Percentiles rank a stretch among this genome's conserved stretches.
These are phyloP conservation scores for Anthostomella pinea DNA, from an alignment of 2,329 filamentous ascomycete species.

Conservation along the genomic window DNA sequence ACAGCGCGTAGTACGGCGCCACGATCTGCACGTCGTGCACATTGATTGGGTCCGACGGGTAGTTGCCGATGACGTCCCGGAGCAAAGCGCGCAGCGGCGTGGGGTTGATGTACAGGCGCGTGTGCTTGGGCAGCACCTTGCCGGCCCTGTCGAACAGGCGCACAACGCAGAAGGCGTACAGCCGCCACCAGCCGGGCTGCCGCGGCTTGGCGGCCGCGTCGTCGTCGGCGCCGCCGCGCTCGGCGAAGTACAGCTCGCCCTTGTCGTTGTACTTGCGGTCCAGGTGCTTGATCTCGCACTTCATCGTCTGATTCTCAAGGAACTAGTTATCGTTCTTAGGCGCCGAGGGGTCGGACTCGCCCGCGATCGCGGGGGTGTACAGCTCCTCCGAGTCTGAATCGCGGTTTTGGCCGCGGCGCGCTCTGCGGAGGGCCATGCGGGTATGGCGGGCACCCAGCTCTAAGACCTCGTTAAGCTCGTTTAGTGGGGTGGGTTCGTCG, in stretches of 20 bases:
- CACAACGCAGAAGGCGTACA: conserved; percentile 32
- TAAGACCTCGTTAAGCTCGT: too few relatives aligned
- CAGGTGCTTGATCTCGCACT: conserved; percentile 29
- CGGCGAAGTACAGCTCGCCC: conserved; percentile 26
- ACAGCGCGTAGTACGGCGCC: conserved; percentile 27
- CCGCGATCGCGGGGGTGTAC: background rate
- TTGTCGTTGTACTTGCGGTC: conserved; percentile 26
- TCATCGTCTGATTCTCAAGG: conserved; percentile 28
- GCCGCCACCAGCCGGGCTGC: conserved; percentile 29
- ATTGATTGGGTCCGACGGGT: conserved; percentile 17
- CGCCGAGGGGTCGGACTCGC: background rate
- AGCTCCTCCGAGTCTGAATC: too few relatives aligned
- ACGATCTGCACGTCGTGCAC: conserved; percentile 23
- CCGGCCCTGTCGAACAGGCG: conserved; percentile 11
- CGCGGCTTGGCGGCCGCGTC: conserved; percentile 21
- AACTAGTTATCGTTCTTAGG: too few relatives aligned
- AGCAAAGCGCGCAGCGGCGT: conserved; percentile 28
- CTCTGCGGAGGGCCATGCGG: too few relatives aligned
- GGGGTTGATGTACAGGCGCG: conserved; percentile 29
- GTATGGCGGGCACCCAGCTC: too few relatives aligned
- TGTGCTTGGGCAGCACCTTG: conserved; percentile 16
- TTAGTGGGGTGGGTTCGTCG: too few relatives aligned
- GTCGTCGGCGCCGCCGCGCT: conserved; percentile 24
- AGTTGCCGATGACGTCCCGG: conserved; percentile 28
- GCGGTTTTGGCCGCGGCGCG: too few relatives aligned